Conservation (phyloP, 2,329 filamentous ascomycete species). For the Anthostomella pinea region DNA sequence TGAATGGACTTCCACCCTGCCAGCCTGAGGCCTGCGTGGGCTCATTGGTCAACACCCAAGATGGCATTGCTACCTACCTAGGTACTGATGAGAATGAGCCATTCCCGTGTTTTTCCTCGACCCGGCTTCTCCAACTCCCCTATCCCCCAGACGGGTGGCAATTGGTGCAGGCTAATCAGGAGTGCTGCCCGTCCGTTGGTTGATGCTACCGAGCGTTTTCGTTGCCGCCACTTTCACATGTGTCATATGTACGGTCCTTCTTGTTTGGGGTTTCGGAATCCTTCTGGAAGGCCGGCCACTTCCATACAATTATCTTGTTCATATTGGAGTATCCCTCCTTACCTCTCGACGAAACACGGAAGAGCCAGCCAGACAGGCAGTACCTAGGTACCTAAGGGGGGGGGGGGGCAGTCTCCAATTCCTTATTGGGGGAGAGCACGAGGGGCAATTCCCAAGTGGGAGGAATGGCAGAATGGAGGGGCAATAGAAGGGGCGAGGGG, state of each 20-base stretch:
- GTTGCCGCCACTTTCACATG: conserved; percentile 9
- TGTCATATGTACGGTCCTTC: conserved; percentile 13
- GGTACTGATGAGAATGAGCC: no score
- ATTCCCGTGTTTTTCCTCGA: conserved; percentile 23
- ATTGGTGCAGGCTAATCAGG: neutral
- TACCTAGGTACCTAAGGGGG: conserved; percentile 1
- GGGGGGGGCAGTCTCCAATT: no score
- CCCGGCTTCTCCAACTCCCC: conserved; percentile 10
- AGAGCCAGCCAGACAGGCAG: no score
- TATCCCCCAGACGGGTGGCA: no score
- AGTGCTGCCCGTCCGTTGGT: neutral
- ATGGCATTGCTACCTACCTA: no score
- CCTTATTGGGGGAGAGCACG: neutral
- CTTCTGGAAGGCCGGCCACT: conserved; percentile 5
- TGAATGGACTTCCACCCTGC: no score
- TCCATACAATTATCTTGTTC: conserved; percentile 8
- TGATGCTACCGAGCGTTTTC: conserved; percentile 14
- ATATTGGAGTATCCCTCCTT: conserved; percentile 4
- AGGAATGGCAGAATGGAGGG: conserved; percentile 11
- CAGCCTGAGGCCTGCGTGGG: no score
- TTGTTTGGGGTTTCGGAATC: conserved; percentile 1
- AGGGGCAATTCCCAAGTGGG: conserved; percentile 3
- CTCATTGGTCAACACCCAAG: no score
- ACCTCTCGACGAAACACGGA: neutral
- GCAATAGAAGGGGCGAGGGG: no score